Percentiles rank a stretch among this genome's conserved stretches.
Conservation (phyloP, 257 asterid species). For the Ligustrum vulgare region DNA sequence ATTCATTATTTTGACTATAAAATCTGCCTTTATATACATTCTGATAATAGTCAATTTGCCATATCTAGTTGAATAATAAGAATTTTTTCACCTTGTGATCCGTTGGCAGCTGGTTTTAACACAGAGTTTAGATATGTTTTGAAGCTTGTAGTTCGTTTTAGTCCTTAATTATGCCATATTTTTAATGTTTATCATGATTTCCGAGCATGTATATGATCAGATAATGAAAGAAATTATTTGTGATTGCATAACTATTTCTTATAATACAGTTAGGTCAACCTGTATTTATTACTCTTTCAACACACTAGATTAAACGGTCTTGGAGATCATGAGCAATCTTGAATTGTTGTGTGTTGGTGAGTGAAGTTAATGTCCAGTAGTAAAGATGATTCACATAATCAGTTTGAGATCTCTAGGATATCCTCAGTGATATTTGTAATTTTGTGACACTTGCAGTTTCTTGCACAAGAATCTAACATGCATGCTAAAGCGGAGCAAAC, state of each 20-base stretch:
- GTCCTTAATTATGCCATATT: background rate
- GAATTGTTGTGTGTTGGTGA: background rate
- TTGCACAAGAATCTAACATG: constrained; percentile 42
- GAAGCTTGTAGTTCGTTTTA: background rate
- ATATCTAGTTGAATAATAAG: background rate
- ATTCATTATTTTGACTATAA: background rate
- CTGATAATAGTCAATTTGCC: background rate
- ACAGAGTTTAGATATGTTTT: background rate
- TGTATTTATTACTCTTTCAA: background rate
- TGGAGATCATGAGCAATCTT: background rate
- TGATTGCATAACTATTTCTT: background rate
- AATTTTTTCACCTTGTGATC: background rate
- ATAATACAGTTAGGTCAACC: background rate
- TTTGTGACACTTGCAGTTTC: constrained; percentile 37
- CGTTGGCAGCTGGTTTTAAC: background rate
- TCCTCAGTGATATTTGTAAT: constrained; percentile 20
- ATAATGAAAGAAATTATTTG: background rate
- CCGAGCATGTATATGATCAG: background rate
- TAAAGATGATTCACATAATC: background rate
- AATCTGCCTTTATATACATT: background rate
- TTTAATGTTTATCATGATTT: background rate
- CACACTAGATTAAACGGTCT: background rate
- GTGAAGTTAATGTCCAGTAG: background rate
- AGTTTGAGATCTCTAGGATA: constrained; percentile 5
- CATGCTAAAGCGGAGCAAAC: constrained; percentile 47